Conservation (phyloP, 2,329 filamentous ascomycete genomes). For the Penicillium crustosum region DNA sequence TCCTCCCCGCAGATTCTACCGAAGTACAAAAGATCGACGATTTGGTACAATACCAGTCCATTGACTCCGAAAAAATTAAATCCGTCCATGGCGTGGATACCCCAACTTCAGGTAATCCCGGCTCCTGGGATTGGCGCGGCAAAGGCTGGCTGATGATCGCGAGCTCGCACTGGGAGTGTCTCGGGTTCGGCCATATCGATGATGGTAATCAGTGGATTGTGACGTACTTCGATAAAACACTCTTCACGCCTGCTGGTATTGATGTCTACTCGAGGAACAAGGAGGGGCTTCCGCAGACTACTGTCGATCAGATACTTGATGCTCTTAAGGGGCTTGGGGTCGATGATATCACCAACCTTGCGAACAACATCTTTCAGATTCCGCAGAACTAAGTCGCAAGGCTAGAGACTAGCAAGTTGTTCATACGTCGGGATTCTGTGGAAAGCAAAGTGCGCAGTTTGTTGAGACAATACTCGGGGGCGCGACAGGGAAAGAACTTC, state of each 20-base stretch:
- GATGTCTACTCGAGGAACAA: slow-evolving; percentile 68
- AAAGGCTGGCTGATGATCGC: slow-evolving; percentile 72
- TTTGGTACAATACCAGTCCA: slow-evolving; percentile 20
- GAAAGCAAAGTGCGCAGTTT: not conserved
- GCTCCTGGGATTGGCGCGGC: slow-evolving; percentile 73
- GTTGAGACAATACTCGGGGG: not conserved
- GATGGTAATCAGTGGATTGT: slow-evolving; percentile 65
- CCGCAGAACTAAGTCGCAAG: slow-evolving; percentile 2
- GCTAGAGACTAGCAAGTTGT: not conserved
- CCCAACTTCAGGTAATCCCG: slow-evolving; percentile 23
- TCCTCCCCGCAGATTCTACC: slow-evolving; percentile 8
- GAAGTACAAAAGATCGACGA: slow-evolving; percentile 19
- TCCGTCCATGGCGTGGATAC: slow-evolving; percentile 21
- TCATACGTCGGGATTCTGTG: too few relatives aligned
- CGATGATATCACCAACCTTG: slow-evolving; percentile 12
- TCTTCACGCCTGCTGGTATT: slow-evolving; percentile 79
- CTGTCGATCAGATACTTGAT: slow-evolving; percentile 13
- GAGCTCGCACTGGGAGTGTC: slow-evolving; percentile 70
- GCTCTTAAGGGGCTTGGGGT: slow-evolving; percentile 11
- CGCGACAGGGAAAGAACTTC: not conserved
- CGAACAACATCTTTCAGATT: slow-evolving; percentile 14
- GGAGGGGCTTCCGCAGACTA: slow-evolving; percentile 4
- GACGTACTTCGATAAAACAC: slow-evolving; percentile 78
- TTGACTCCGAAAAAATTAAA: slow-evolving; percentile 17
- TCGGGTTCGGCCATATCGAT: slow-evolving; percentile 20